Base-by-base conservation (phyloP, 371 early-diverging fungal genomes). In the Zopfochytrium polystomum region DNA sequence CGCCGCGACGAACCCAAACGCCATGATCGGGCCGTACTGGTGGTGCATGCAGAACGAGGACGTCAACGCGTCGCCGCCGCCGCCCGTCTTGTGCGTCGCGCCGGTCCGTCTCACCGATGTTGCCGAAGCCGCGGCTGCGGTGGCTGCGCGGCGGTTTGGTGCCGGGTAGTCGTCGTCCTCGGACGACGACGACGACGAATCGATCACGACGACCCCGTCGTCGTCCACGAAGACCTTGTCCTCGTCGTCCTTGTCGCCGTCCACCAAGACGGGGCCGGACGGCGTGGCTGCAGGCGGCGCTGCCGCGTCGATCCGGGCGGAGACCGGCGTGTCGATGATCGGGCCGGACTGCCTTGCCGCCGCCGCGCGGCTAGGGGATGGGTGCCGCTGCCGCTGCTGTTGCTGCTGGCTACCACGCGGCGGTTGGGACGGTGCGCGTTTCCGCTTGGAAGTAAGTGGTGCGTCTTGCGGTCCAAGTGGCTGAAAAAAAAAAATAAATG, bases 21-120 rank as follows among this genome's bases (percentile, higher is more conserved):
- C 82, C 82, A 95, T 82, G 58, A 93, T 71, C 44, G 87, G 87
- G 60, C 90, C 87, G 78, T 88, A 95, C 63, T 89, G 84, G 69
- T 82, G 78, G n/a, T 86, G 77, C 62, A 90, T 74, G 52, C 78
- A 75, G 71, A 87, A 86, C 23, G 61, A 9, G 25, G 9, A 47
- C 25, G 18, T 47, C 25, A 9, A 47, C 20, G 47, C 9, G 6
- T 11, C 25, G 9, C 7, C 25, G 11, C 18, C 47, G 47, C 11
- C 7, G 20, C 25, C 47, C 47, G 6, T 9, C 23, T 47, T 47
- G 20, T 6, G 7, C 47, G 6, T 9, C 23, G 20, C 23, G 25
- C 47, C 25, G 9, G 18, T 20, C 9, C 52, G 27, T 30, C 32
- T 52, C 15, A 33, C 0, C 15, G 52, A 22, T 30, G 52, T 27